These are phyloP conservation scores for Elsinoe perseae DNA, from an alignment of 2,329 filamentous ascomycete genomes.

Conservation along the genomic window DNA sequence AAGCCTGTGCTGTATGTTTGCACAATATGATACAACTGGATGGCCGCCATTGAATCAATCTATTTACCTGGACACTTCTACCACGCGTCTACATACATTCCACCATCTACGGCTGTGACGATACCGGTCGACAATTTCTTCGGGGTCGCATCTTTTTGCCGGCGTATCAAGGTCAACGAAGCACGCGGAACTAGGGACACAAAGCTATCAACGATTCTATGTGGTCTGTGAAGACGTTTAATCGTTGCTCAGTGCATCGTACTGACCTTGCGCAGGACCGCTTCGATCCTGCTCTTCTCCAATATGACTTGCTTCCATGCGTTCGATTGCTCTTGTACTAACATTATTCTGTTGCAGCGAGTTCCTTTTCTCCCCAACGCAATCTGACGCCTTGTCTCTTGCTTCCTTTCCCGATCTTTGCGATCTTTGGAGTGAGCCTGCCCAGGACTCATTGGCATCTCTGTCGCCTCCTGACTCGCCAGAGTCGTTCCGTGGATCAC, in stretches of 20 bases:
- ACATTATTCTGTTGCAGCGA: conserved; percentile 15
- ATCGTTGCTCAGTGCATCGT: not conserved
- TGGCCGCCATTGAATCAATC: no score
- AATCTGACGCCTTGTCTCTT: conserved; percentile 17
- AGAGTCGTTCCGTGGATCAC: not conserved
- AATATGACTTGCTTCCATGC: not conserved
- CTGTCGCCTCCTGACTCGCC: conserved; percentile 18
- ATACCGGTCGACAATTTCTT: no score
- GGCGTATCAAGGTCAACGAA: no score
- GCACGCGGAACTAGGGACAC: not conserved
- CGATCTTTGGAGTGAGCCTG: conserved; percentile 18
- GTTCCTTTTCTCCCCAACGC: conserved; percentile 16
- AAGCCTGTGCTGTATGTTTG: no score
- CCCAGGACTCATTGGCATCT: conserved; percentile 14
- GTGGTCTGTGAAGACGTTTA: conserved; percentile 11
- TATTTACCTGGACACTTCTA: no score
- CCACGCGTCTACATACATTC: no score
- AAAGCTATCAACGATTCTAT: not conserved
- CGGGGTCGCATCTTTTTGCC: no score
- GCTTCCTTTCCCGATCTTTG: conserved; percentile 16
- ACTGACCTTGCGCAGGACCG: conserved; percentile 3
- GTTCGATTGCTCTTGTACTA: conserved; percentile 3
- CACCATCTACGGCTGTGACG: no score
- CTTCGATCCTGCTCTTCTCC: conserved; percentile 13
- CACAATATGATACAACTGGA: no score